Evolutionary conservation across 208 protist species (phyloP), one percentile per base, ranked within the genome.

Genomic region (Trypanosomatidae sp.): DNA sequence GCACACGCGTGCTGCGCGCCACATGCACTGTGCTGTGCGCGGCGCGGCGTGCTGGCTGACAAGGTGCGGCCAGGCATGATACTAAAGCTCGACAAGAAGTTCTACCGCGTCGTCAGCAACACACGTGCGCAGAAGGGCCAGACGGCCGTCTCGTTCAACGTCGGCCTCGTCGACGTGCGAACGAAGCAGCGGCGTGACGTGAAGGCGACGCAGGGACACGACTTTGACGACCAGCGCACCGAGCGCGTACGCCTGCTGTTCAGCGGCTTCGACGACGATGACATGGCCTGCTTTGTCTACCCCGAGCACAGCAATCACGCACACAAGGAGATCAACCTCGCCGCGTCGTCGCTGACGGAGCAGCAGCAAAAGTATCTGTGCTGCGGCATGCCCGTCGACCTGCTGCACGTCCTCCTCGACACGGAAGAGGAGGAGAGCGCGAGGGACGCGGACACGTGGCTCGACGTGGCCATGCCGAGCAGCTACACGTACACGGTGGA

Each of bases 111-210:
- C 18, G 40, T 83, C 7, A 72, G 67, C 37, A 85, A 77, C 58
- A 88, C 73, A 5, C 79, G 84, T 28, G 88, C 84, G 16, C 84
- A 93, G 51, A 93, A 93, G 30, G 84, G 84, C n/a, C 79, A 93
- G 48, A 89, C 81, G 44, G 84, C 84, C 32, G 84, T 79, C 16
- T 85, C 77, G 16, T 89, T 90, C 64, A 88, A 89, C 45, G 70
- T 93, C 32, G 86, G 87, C 48, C 67, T 93, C 11, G 61, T 65
- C 0, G 84, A 89, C 58, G 71, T 93, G 4, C 79, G 84, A 23
- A 77, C 73, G 0, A 62, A 61, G 4, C 11, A 24, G 2, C 59
- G 75, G 0, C 84, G 75, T 54, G 76, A 88, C 46, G 76, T 93
- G 26, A 89, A 75, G 18, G 75, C 77, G 8, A 73, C 68, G 1